phyloP scores from a whole-genome alignment of 164 flowering plant genomes.

The Akebia trifoliata region DNA sequence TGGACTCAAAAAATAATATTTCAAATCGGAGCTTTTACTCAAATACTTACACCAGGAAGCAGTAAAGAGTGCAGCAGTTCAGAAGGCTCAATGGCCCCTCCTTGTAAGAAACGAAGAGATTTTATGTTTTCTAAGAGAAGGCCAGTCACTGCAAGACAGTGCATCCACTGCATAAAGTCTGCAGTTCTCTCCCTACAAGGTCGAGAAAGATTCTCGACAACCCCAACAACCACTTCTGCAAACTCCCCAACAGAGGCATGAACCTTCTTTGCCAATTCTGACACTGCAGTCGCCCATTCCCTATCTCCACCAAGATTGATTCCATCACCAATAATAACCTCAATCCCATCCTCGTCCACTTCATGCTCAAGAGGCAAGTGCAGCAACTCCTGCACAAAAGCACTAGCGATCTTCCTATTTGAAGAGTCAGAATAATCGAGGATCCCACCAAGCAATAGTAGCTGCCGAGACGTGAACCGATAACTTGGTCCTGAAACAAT shows the following conservation, averaged over 20 bases:
- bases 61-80: conserved; percentile 69
- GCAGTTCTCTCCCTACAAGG: conserved; percentile 96
- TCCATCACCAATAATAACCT: conserved; percentile 83
- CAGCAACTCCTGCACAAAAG: conserved; percentile 64
- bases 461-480: conserved; percentile 78
- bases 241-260: conserved; percentile 82
- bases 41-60: conserved; percentile 74
- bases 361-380: conserved; percentile 73
- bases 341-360: conserved; percentile 67
- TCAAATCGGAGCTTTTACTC: background rate
- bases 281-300: conserved; percentile 86
- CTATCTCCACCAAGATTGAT: conserved; percentile 89
- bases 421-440: conserved; percentile 90
- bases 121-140: conserved; percentile 69
- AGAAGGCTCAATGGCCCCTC: conserved; percentile 47
- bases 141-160: conserved; percentile 74
- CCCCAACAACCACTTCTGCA: conserved; percentile 64
- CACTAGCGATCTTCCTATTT: conserved; percentile 67
- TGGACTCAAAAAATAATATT: background rate
- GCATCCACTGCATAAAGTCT: conserved; percentile 92
- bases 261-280: conserved; percentile 63
- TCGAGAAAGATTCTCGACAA: conserved; percentile 74
- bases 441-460: conserved; percentile 78
- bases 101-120: conserved; percentile 46
- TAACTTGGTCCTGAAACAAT: conserved; percentile 61